Evolutionary conservation across 2,329 filamentous ascomycete genomes (phyloP).

Genomic region (Lachnellula suecica): DNA sequence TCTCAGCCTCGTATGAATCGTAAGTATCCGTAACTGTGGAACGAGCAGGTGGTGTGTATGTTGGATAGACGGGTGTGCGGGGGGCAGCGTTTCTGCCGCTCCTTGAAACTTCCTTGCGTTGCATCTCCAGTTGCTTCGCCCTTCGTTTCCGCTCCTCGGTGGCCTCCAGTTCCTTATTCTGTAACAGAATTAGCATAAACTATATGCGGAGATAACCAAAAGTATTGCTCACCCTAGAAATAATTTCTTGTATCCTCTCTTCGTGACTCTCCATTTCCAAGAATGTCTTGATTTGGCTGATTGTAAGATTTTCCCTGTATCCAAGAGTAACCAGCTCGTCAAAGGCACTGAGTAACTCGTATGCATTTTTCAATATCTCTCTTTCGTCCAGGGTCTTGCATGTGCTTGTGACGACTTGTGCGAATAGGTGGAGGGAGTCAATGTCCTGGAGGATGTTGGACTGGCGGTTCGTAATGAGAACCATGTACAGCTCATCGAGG

Average conservation of each 20-base stretch:
- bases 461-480: conserved; percentile 98
- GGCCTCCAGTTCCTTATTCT: conserved; percentile 98
- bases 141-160: conserved; percentile 98
- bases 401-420: conserved; percentile 93
- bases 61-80: conserved; percentile 80
- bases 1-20: conserved; percentile 94
- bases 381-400: conserved; percentile 95
- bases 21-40: conserved; percentile 78
- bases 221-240: conserved; percentile 67
- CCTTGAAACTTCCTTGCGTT: conserved; percentile 92
- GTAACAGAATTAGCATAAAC: conserved; percentile 28
- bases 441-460: conserved; percentile 99
- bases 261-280: conserved; percentile 99
- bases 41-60: conserved; percentile 79
- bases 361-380: conserved; percentile 92
- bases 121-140: conserved; percentile 97
- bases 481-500: conserved; percentile 98
- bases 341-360: conserved; percentile 93
- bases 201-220: conserved; percentile 1
- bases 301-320: conserved; percentile 92
- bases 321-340: conserved; percentile 95
- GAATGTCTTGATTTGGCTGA: conserved; percentile 98
- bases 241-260: conserved; percentile 98
- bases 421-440: conserved; percentile 95
- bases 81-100: conserved; percentile 66